Evolutionary conservation across 139 green algal genomes (phyloP).

Genomic region (Haematococcus sp.): DNA sequence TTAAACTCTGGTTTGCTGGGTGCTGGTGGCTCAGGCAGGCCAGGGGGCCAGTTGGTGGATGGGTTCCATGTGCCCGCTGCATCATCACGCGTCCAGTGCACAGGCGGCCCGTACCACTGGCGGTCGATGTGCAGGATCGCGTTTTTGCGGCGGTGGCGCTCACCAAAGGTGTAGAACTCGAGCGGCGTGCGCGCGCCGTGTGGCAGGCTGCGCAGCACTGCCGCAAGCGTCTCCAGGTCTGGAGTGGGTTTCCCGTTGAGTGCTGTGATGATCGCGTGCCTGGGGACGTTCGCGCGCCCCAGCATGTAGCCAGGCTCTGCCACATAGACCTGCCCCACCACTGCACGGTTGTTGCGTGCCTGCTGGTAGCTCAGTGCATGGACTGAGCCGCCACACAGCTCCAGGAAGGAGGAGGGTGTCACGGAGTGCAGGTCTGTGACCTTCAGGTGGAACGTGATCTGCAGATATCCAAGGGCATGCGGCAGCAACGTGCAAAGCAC

Average conservation of each 20-base stretch:
- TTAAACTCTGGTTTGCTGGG: no score
- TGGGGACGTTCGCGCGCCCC: conserved; percentile 64
- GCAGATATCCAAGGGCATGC: no score
- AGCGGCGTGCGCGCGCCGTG: conserved; percentile 68
- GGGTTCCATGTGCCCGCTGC: conserved; percentile 41
- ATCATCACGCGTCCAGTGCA: conserved; percentile 73
- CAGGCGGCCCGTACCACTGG: conserved; percentile 74
- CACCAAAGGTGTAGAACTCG: conserved; percentile 70
- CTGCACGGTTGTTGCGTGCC: conserved; percentile 73
- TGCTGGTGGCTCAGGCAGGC: conserved; percentile 15
- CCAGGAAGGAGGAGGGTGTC: conserved; percentile 75
- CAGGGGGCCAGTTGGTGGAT: conserved; percentile 37
- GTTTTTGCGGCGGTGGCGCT: conserved; percentile 61
- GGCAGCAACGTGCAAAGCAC: no score
- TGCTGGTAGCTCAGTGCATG: conserved; percentile 87
- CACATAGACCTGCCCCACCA: conserved; percentile 75
- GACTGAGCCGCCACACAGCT: conserved; percentile 72
- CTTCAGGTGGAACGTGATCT: not conserved
- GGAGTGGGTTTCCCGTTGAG: conserved; percentile 65
- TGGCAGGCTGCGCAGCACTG: conserved; percentile 34
- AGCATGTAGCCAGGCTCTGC: conserved; percentile 74
- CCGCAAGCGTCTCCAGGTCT: conserved; percentile 49
- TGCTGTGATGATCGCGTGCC: conserved; percentile 75
- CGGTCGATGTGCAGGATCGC: conserved; percentile 64
- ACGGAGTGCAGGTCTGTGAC: conserved; percentile 81